Conservation (phyloP, 1,139 yeast species). For the Saccharomycopsis hybrid region DNA sequence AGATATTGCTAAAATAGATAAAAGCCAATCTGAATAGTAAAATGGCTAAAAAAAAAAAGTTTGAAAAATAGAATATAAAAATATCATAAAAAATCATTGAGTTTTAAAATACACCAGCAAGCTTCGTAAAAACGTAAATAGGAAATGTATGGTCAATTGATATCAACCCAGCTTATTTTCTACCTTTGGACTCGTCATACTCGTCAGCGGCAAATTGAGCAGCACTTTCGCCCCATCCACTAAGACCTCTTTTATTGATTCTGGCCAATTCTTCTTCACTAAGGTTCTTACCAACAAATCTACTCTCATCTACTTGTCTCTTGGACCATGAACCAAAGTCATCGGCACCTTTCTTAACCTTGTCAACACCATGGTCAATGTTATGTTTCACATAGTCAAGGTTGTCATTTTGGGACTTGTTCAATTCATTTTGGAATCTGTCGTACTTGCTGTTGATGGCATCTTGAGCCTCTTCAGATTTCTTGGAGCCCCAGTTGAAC, state of each 20-base stretch:
- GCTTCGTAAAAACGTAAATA: no score
- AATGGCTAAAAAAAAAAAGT: no score
- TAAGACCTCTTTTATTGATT: slow-evolving; percentile 30
- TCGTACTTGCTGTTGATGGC: slow-evolving; percentile 20
- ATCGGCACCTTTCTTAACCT: slow-evolving; percentile 18
- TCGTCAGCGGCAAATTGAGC: slow-evolving; percentile 36
- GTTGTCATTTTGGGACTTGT: slow-evolving; percentile 17
- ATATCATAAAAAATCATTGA: no score
- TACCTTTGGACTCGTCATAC: slow-evolving; percentile 27
- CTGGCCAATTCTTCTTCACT: slow-evolving; percentile 29
- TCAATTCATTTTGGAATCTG: slow-evolving; percentile 21
- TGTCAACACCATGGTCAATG: slow-evolving; percentile 6
- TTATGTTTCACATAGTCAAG: background rate
- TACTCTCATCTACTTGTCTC: slow-evolving; percentile 8
- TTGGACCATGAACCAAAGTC: slow-evolving; percentile 16
- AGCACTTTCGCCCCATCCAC: slow-evolving; percentile 43
- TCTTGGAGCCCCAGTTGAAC: slow-evolving; percentile 28
- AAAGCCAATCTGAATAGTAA: no score
- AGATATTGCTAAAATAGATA: no score
- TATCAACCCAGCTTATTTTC: background rate
- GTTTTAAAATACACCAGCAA: no score
- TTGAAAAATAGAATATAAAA: no score
- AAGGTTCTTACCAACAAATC: background rate
- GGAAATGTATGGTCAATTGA: no score
- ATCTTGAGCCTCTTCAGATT: slow-evolving; percentile 28